A percentile compares a stretch with the other conserved stretches of the same genome.
Conservation (phyloP, 169 alveolate species). For the Plasmodium fragile region DNA sequence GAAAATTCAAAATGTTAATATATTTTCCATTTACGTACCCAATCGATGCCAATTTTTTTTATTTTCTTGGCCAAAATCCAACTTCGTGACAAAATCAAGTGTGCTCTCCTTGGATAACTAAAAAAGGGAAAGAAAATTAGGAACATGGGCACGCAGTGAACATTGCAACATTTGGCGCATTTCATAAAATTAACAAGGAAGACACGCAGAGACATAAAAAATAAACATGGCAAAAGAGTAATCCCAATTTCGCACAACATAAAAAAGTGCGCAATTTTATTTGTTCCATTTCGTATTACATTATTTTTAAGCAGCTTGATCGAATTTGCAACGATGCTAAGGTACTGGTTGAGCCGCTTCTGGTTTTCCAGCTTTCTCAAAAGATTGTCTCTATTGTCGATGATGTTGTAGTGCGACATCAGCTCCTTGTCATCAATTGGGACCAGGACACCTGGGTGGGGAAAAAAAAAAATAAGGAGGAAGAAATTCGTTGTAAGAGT, state of each 20-base stretch:
- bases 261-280: background rate
- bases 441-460: conserved; percentile 32
- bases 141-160: background rate
- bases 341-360: conserved; percentile 53
- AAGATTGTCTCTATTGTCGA: conserved; percentile 65
- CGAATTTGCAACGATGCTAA: conserved; percentile 63
- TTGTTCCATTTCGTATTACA: conserved; percentile 10
- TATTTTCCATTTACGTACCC: conserved; percentile 26
- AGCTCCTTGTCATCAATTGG: conserved; percentile 69
- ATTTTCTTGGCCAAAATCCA: conserved; percentile 63
- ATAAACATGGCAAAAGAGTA: background rate
- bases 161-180: background rate
- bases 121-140: background rate
- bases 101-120: conserved; percentile 71
- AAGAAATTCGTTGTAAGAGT: background rate
- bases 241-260: background rate
- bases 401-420: conserved; percentile 51
- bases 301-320: conserved; percentile 57
- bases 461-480: background rate
- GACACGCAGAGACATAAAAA: background rate
- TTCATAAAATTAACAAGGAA: background rate
- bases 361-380: conserved; percentile 60
- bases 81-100: conserved; percentile 57
- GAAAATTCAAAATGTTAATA: background rate
- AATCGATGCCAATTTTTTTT: conserved; percentile 63